phyloP scores from a whole-genome alignment of 345 rosid genomes.

The Murraya koenigii region DNA sequence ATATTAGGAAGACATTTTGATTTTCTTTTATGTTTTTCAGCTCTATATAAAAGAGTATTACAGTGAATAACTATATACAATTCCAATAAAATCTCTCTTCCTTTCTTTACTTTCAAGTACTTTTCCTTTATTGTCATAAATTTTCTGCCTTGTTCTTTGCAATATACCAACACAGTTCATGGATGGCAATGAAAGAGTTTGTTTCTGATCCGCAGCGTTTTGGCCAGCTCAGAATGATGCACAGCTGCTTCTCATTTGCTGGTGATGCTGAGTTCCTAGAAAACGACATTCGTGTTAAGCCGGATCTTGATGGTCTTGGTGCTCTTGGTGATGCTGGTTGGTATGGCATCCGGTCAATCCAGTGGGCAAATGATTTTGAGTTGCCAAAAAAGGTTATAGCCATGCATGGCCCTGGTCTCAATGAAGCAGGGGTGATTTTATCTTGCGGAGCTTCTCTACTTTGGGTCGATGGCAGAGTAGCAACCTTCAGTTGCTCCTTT shows the following conservation, averaged over 20 bases:
- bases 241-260: constrained; percentile 55
- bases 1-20: too few relatives aligned
- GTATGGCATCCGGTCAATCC: constrained; percentile 62
- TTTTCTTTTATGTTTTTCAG: too few relatives aligned
- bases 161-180: constrained; percentile 60
- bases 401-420: constrained; percentile 42
- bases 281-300: constrained; percentile 75
- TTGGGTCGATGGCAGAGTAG: constrained; percentile 66
- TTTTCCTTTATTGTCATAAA: too few relatives aligned
- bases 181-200: constrained; percentile 75
- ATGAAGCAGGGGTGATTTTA: constrained; percentile 61
- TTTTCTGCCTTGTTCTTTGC: too few relatives aligned
- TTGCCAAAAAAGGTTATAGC: constrained; percentile 63
- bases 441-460: constrained; percentile 66
- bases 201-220: constrained; percentile 45
- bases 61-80: too few relatives aligned
- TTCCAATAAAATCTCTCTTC: too few relatives aligned
- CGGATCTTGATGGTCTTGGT: constrained; percentile 80
- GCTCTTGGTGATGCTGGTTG: constrained; percentile 92
- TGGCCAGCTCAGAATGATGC: constrained; percentile 59
- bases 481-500: constrained; percentile 74
- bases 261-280: constrained; percentile 50
- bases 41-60: too few relatives aligned
- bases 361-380: constrained; percentile 56
- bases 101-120: too few relatives aligned